Conservation (phyloP, 2,329 filamentous ascomycete genomes). For the Fonsecaea pedrosoi region DNA sequence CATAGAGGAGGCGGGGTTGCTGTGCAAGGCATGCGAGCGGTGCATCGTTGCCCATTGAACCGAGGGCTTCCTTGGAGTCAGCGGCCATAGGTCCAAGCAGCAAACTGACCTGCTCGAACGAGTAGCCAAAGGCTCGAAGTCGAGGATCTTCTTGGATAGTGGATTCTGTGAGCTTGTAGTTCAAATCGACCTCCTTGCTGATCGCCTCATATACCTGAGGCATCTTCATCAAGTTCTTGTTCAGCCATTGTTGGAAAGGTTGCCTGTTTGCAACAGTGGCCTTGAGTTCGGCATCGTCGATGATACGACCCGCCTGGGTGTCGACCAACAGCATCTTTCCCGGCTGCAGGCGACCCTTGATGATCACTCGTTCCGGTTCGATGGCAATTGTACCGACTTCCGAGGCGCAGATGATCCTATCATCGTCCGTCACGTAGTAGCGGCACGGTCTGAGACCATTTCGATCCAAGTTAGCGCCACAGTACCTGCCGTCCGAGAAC, state of each 20-base stretch:
- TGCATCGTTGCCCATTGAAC: constrained; percentile 97
- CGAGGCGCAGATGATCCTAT: constrained; percentile 95
- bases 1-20: constrained; percentile 85
- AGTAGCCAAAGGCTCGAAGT: constrained; percentile 88
- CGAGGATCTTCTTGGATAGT: constrained; percentile 83
- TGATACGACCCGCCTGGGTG: constrained; percentile 87
- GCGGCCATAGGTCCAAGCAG: constrained; percentile 94
- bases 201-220: constrained; percentile 74
- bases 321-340: constrained; percentile 97
- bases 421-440: constrained; percentile 96
- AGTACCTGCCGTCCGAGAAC: constrained; percentile 95
- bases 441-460: constrained; percentile 94
- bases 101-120: constrained; percentile 91
- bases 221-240: constrained; percentile 82
- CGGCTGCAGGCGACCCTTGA: constrained; percentile 92
- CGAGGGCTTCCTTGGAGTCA: constrained; percentile 94
- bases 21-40: constrained; percentile 90
- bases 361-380: constrained; percentile 85
- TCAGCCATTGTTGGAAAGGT: constrained; percentile 87
- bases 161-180: constrained; percentile 69
- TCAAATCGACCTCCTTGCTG: constrained; percentile 63
- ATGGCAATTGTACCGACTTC: constrained; percentile 93
- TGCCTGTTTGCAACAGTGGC: constrained; percentile 82
- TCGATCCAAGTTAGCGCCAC: constrained; percentile 93
- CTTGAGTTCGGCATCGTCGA: constrained; percentile 93